Conservation (phyloP, 2,329 filamentous ascomycete species). For the Grosmannia serpens region DNA sequence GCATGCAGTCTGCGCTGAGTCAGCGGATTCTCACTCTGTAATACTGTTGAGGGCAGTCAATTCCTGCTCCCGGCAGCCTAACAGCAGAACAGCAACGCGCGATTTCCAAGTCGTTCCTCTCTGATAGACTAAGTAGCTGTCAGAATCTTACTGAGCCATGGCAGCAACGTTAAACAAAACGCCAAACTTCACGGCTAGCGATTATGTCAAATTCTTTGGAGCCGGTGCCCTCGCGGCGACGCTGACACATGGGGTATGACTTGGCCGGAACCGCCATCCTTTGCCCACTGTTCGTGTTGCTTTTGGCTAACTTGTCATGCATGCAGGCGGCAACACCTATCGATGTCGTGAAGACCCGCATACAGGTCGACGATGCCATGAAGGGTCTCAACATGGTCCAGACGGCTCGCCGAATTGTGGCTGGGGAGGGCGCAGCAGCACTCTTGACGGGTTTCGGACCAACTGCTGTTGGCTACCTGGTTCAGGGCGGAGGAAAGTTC, state of each 20-base stretch:
- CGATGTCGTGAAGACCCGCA: slow-evolving; percentile 77
- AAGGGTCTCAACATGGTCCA: slow-evolving; percentile 77
- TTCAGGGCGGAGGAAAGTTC: slow-evolving; percentile 85
- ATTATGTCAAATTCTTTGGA: slow-evolving; percentile 42
- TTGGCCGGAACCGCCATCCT: not conserved
- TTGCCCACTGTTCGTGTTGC: not conserved
- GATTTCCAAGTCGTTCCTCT: not conserved
- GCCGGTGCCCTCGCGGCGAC: slow-evolving; percentile 41
- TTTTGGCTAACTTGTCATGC: not conserved
- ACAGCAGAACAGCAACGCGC: not conserved
- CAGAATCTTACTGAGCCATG: not conserved
- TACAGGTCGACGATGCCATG: slow-evolving; percentile 76
- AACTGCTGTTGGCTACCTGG: slow-evolving; percentile 77
- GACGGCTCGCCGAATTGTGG: slow-evolving; percentile 67
- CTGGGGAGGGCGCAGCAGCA: slow-evolving; percentile 66
- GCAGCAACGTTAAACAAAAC: slow-evolving; percentile 6
- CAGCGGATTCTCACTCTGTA: not conserved
- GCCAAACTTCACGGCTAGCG: slow-evolving; percentile 28
- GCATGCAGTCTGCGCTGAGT: not conserved
- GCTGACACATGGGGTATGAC: slow-evolving; percentile 36
- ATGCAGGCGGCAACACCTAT: slow-evolving; percentile 39
- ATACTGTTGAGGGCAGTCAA: not conserved
- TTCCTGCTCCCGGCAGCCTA: not conserved
- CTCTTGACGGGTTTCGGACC: slow-evolving; percentile 76
- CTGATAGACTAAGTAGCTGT: not conserved